These are phyloP conservation scores for Termitomyces sp. DNA, from an alignment of 768 basidiomycete species.

Conservation along the genomic window DNA sequence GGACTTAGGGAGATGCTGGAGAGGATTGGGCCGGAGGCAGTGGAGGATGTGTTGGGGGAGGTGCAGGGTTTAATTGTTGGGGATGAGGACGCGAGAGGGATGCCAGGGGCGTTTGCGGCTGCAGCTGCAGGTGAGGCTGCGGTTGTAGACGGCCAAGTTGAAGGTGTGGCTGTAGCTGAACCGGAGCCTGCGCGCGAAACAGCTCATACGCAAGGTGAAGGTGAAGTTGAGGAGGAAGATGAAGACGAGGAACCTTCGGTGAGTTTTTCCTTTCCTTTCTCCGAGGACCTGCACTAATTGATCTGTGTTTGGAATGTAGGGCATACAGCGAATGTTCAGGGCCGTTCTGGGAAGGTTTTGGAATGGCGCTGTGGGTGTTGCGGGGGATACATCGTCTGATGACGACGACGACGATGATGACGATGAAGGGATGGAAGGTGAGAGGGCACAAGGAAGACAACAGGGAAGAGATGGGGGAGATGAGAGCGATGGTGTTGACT, in stretches of 20 bases:
- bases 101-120: conserved; percentile 34
- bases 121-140: not conserved
- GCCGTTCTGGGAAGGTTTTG: conserved; percentile 59
- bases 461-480: conserved; percentile 16
- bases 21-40: conserved; percentile 46
- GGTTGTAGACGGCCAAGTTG: conserved; percentile 26
- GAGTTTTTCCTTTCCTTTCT: not conserved
- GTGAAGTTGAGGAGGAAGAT: conserved; percentile 33
- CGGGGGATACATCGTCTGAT: conserved; percentile 26
- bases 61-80: conserved; percentile 25
- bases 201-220: conserved; percentile 3
- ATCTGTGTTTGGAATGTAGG: not conserved
- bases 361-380: conserved; percentile 28
- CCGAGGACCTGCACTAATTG: not conserved
- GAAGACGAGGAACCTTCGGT: not conserved
- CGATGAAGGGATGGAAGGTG: conserved; percentile 22
- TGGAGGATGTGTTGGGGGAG: conserved; percentile 55
- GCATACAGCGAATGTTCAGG: conserved; percentile 45
- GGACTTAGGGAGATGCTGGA: conserved; percentile 63
- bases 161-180: not conserved
- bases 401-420: conserved; percentile 32
- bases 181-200: not conserved
- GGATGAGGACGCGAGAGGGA: conserved; percentile 28
- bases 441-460: not conserved
- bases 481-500: conserved; percentile 25